These are phyloP conservation scores for Lepiota brunneoincarnata DNA, from an alignment of 768 basidiomycete species.

Conservation along the genomic window DNA sequence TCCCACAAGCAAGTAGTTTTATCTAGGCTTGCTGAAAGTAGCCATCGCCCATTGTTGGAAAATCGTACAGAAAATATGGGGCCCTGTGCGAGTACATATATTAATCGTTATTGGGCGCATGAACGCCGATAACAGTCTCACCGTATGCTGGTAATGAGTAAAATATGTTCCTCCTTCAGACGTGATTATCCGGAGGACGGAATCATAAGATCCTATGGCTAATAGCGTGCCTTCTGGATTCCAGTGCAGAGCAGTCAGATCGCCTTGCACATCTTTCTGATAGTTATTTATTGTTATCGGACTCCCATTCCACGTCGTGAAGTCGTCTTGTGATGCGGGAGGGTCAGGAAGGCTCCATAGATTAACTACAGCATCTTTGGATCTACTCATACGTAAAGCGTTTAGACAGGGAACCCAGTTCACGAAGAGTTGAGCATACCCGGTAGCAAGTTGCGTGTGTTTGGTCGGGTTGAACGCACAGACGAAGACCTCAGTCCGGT, in stretches of 20 bases:
- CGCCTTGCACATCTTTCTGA: constrained; percentile 44
- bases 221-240: constrained; percentile 68
- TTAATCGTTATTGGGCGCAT: constrained; percentile 17
- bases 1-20: constrained; percentile 80
- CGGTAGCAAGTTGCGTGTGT: constrained; percentile 63
- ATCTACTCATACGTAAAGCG: constrained; percentile 37
- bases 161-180: constrained; percentile 61
- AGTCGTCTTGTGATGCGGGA: constrained; percentile 26
- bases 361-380: constrained; percentile 73
- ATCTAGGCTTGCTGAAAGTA: constrained; percentile 77
- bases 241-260: constrained; percentile 80
- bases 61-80: constrained; percentile 80
- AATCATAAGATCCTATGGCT: constrained; percentile 78
- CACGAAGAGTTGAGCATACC: constrained; percentile 42
- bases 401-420: not conserved
- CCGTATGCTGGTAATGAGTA: constrained; percentile 62
- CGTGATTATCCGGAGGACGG: constrained; percentile 66
- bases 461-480: constrained; percentile 75
- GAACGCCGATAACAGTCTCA: constrained; percentile 27
- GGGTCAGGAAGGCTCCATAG: constrained; percentile 65
- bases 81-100: constrained; percentile 49
- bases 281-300: constrained; percentile 50
- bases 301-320: constrained; percentile 28
- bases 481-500: constrained; percentile 73
- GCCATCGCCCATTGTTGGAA: constrained; percentile 69